Evolutionary conservation across 1,284 basidiomycete species (phyloP).

Genomic region (Ceratobasidium sp.): DNA sequence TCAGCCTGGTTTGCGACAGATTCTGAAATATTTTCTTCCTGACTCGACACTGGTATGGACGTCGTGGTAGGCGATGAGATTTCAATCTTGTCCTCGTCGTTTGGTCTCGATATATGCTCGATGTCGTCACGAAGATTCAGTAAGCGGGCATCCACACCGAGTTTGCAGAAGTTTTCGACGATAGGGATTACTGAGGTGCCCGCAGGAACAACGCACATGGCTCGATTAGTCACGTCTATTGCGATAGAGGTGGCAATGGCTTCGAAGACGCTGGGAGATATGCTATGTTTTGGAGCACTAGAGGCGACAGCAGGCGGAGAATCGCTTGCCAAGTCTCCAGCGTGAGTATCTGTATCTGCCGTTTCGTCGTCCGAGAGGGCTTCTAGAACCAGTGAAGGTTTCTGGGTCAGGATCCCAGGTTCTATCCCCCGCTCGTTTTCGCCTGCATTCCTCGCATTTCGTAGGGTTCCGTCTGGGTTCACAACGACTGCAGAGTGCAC

Average conservation of each 20-base stretch:
- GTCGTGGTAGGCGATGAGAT: background rate
- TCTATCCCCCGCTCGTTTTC: background rate
- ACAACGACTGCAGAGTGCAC: conserved; percentile 74
- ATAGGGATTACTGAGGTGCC: conserved; percentile 69
- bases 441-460: conserved; percentile 34
- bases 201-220: conserved; percentile 74
- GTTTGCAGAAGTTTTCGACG: conserved; percentile 70
- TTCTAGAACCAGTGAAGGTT: conserved; percentile 27
- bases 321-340: background rate
- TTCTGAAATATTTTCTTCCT: background rate
- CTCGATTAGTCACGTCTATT: conserved; percentile 75
- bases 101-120: conserved; percentile 32
- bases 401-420: conserved; percentile 28
- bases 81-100: background rate
- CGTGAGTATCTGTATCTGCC: background rate
- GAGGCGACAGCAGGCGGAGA: background rate
- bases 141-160: conserved; percentile 72
- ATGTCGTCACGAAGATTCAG: conserved; percentile 63
- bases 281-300: background rate
- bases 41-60: background rate
- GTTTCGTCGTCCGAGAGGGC: background rate
- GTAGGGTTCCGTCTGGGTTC: conserved; percentile 60
- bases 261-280: conserved; percentile 64
- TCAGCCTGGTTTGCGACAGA: background rate
- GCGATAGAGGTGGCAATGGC: conserved; percentile 77